Conservation (phyloP, 805 yeast species). For the Suhomyces pyralidae region DNA sequence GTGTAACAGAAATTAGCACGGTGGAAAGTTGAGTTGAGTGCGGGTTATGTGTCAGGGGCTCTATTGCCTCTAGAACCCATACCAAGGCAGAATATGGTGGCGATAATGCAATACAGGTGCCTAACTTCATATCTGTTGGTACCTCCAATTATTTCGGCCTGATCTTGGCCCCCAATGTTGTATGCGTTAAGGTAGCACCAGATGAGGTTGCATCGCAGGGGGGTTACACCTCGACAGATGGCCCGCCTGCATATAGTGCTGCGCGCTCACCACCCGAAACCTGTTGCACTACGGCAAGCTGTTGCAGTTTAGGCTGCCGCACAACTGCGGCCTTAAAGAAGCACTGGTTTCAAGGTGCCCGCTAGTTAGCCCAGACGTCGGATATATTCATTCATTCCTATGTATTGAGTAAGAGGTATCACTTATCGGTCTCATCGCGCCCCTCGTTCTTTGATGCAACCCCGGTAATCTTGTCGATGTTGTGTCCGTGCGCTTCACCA, state of each 20-base stretch:
- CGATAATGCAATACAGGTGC: neutral
- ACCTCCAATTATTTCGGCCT: neutral
- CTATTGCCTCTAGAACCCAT: neutral
- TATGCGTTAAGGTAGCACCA: neutral
- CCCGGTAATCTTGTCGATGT: conserved; percentile 1
- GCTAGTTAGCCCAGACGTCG: neutral
- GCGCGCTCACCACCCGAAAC: neutral
- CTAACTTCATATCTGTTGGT: neutral
- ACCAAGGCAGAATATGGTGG: neutral
- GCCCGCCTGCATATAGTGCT: neutral
- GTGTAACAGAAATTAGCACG: neutral
- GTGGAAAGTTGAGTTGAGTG: neutral
- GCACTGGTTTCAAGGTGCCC: neutral
- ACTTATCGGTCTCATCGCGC: neutral
- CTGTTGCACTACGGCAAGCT: neutral
- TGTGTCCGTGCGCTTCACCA: conserved; percentile 1
- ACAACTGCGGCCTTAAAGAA: neutral
- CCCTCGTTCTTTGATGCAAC: neutral
- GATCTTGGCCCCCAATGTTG: neutral
- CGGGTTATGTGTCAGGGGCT: neutral
- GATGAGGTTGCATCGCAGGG: neutral
- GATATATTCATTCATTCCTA: neutral
- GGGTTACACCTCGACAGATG: neutral
- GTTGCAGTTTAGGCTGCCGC: neutral
- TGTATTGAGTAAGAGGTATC: neutral